Conservation (phyloP, 2,329 filamentous ascomycete species). For the Cryphonectria radicalis region DNA sequence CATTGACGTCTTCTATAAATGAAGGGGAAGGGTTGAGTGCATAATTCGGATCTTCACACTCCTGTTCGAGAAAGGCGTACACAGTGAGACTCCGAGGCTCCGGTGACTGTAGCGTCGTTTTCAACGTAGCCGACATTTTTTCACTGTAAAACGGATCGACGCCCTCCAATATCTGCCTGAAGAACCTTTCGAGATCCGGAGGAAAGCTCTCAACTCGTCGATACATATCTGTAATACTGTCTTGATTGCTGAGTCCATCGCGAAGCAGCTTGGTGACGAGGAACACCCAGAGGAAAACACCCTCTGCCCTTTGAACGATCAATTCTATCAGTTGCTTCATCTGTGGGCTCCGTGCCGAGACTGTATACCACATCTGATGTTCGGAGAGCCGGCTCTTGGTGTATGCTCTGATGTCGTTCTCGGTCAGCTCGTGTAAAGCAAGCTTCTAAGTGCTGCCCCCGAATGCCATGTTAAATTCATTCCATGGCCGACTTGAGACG, state of each 20-base stretch:
- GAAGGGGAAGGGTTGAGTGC: not conserved
- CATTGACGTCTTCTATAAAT: not conserved
- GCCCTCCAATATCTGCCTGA: not conserved
- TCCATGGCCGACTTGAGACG: slow-evolving; percentile 16
- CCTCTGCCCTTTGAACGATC: not conserved
- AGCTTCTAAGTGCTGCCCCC: not conserved
- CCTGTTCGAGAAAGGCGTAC: slow-evolving; percentile 3
- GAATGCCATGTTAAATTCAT: slow-evolving; percentile 7
- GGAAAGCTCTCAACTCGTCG: slow-evolving; percentile 7
- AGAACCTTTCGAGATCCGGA: slow-evolving; percentile 8
- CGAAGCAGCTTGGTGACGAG: slow-evolving; percentile 10
- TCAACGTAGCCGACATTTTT: slow-evolving; percentile 13
- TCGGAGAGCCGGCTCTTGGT: not conserved
- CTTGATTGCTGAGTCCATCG: slow-evolving; percentile 10
- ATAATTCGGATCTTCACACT: not conserved
- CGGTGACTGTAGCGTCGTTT: not conserved
- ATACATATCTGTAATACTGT: not conserved
- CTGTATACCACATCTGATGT: not conserved
- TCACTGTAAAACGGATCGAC: slow-evolving; percentile 13
- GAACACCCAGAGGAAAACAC: slow-evolving; percentile 18
- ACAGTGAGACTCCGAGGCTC: not conserved
- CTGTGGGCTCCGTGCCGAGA: not conserved
- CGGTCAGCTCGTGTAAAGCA: slow-evolving; percentile 9
- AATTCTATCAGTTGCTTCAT: not conserved
- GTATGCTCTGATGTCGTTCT: not conserved